These are phyloP conservation scores for Massospora cicadina DNA, from an alignment of 371 early-diverging fungal genomes.

Conservation along the genomic window DNA sequence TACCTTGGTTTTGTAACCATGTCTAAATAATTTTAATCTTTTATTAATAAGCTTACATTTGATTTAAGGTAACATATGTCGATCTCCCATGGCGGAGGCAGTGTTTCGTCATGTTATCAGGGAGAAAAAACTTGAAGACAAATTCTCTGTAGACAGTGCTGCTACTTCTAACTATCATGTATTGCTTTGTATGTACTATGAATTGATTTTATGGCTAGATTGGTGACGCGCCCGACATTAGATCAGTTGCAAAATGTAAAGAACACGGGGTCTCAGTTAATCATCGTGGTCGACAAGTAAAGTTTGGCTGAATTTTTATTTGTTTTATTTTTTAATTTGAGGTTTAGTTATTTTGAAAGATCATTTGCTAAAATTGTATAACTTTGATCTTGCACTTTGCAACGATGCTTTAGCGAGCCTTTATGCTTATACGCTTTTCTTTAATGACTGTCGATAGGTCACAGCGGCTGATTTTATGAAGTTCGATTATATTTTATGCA, in stretches of 20 bases:
- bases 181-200: slow-evolving; percentile 9
- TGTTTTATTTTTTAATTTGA: not conserved
- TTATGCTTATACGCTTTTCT: not conserved
- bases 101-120: slow-evolving; percentile 62
- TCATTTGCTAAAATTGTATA: not conserved
- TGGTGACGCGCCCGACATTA: slow-evolving; percentile 40
- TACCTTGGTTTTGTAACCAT: no score
- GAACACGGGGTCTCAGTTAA: slow-evolving; percentile 62
- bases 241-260: slow-evolving; percentile 48
- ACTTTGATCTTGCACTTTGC: not conserved
- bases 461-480: slow-evolving; percentile 31
- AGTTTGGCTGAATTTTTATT: not conserved
- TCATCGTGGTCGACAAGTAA: slow-evolving; percentile 52
- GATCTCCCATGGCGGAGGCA: slow-evolving; percentile 76
- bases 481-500: slow-evolving; percentile 78
- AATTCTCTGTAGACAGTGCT: slow-evolving; percentile 69
- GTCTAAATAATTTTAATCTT: no score
- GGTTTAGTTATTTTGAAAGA: not conserved
- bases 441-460: slow-evolving; percentile 19
- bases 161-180: slow-evolving; percentile 76
- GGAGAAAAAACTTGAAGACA: slow-evolving; percentile 27
- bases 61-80: slow-evolving; percentile 21
- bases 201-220: not conserved
- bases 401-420: not conserved
- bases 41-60: no score